Percentiles rank a stretch among this genome's conserved stretches.
These are phyloP conservation scores for Phaeosphaeria sp. DNA, from an alignment of 2,329 filamentous ascomycete species.

Conservation along the genomic window DNA sequence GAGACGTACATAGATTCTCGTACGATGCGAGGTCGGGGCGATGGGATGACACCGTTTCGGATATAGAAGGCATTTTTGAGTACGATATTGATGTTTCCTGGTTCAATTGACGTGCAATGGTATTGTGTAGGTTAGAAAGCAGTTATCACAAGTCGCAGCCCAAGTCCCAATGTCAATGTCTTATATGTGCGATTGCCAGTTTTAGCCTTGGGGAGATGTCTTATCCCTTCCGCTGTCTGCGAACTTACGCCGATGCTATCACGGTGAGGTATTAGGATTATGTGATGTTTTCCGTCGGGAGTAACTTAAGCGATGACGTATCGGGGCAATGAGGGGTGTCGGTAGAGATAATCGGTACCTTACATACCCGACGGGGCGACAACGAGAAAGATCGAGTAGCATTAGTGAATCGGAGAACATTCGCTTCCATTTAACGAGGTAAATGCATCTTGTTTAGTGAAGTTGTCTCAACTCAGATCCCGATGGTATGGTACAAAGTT, in stretches of 20 bases:
- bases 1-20: constrained; percentile 40
- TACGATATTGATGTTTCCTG: not conserved
- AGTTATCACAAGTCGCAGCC: too few species aligned
- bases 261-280: not conserved
- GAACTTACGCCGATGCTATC: not conserved
- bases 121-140: not conserved
- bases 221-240: not conserved
- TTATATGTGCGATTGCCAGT: too few species aligned
- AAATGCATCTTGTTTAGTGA: too few species aligned
- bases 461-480: too few species aligned
- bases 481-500: too few species aligned
- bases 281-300: constrained; percentile 1
- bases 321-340: constrained; percentile 1
- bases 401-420: not conserved
- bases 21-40: constrained; percentile 37
- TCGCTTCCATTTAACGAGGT: too few species aligned
- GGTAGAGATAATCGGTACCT: not conserved
- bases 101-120: not conserved
- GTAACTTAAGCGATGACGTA: not conserved
- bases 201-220: not conserved
- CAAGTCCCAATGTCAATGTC: too few species aligned
- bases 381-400: too few species aligned
- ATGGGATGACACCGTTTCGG: constrained; percentile 29
- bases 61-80: constrained; percentile 37
- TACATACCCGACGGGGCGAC: not conserved